Evolutionary conservation across 805 yeast species (phyloP), one percentile per base, ranked within the genome.

Genomic region (Metschnikowia peoriensis): DNA sequence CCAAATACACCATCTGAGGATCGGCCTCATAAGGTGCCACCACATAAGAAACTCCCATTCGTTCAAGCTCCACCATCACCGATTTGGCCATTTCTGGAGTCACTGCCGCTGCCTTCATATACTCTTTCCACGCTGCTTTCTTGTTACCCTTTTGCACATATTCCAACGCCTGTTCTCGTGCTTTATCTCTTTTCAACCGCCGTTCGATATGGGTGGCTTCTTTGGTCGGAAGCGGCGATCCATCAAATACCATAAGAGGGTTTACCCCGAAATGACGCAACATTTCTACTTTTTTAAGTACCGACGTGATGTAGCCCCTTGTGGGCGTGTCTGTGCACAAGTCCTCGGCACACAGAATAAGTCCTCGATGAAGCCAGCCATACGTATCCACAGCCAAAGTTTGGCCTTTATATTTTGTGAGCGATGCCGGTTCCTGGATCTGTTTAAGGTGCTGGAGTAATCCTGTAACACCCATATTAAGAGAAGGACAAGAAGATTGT

Each of bases 1-100:
- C 98, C 41, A 94, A 76, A 62, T 85, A 90, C 9, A 92, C 98
- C 87, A 94, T 82, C 67, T 94, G 99, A 0, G 99, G 87, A 67
- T 94, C 99, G 0, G 99, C 99, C 70, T 94, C 99, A 66, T 90
- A 94, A 0, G 99, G 99, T 0, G 99, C 98, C 8, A 94, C 99
- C 7, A 94, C 81, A 61, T 81, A 93, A 53, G 77, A 79, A 46
- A 94, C 82, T 1, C 70, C 68, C 44, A 78, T 73, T 12, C 66
- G 58, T 58, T 83, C 84, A 56, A 96, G 76, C 61, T 80, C 86
- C 40, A 85, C 87, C 64, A 92, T 90, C 11, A 93, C 76, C 11
- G 89, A 79, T 61, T 88, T 88, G 6, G 97, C 97, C 94, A 94
- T 91, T 56, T 83, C 83, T 1, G 97, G 90, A 1, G 97, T 88